Conservation (phyloP, 225 moss, liverwort and hornwort species). For the Polytrichum formosum region DNA sequence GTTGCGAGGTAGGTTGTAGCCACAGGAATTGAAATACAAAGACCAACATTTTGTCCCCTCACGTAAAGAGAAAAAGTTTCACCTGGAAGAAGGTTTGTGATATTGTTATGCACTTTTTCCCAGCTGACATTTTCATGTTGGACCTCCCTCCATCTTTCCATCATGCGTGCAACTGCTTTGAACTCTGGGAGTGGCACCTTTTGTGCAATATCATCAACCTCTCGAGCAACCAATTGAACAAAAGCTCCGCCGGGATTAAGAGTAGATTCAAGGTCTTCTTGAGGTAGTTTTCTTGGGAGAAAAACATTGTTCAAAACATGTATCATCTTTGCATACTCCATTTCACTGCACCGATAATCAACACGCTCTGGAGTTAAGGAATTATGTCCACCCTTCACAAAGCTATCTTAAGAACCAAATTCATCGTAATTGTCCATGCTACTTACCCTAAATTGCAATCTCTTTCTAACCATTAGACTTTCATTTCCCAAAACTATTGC, state of each 20-base stretch:
- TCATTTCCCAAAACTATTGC: too few species aligned
- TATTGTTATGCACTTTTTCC: slow-evolving; percentile 2
- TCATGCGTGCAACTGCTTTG: slow-evolving; percentile 1
- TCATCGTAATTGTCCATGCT: too few species aligned
- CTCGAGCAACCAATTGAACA: slow-evolving; percentile 13
- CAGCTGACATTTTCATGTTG: slow-evolving; percentile 6
- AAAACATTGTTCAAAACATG: slow-evolving; percentile 32
- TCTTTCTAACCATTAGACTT: too few species aligned
- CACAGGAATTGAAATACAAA: slow-evolving; percentile 17
- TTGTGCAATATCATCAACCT: slow-evolving; percentile 1
- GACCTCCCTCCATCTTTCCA: slow-evolving; percentile 15
- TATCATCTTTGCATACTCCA: not conserved
- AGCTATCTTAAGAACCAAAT: too few species aligned
- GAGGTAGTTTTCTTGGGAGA: slow-evolving; percentile 27
- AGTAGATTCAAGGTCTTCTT: not conserved
- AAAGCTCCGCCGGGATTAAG: slow-evolving; percentile 1
- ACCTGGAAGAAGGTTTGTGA: not conserved
- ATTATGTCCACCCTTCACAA: too few species aligned
- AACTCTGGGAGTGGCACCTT: not conserved
- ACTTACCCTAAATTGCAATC: too few species aligned
- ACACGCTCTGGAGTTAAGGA: too few species aligned
- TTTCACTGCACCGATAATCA: too few species aligned
- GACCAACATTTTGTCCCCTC: slow-evolving; percentile 17
- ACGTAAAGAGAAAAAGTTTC: slow-evolving; percentile 13
- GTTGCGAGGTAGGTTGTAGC: not conserved